phyloP scores from a whole-genome alignment of 345 rosid genomes.

The Euphorbia pulcherrima region DNA sequence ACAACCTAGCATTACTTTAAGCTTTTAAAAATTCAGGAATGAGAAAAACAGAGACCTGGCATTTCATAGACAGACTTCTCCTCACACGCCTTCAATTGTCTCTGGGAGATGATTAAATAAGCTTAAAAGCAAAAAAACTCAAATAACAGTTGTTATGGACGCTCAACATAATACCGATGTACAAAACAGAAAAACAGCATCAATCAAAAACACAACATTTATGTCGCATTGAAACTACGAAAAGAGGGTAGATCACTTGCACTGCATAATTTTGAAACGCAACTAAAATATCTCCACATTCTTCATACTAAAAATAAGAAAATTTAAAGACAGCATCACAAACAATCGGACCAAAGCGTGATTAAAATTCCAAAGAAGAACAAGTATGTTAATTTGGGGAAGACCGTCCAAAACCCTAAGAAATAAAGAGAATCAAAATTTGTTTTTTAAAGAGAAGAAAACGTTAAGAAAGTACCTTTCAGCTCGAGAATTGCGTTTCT shows the following conservation, averaged over 20 bases:
- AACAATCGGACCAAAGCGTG: background rate
- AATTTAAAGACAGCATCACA: background rate
- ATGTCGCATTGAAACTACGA: background rate
- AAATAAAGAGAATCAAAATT: background rate
- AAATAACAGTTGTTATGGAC: background rate
- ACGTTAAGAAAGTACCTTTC: slow-evolving; percentile 49
- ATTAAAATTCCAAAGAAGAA: background rate
- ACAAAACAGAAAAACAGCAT: background rate
- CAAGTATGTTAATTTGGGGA: background rate
- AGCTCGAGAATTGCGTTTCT: slow-evolving; percentile 90
- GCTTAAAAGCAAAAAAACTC: background rate
- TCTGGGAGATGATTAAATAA: background rate
- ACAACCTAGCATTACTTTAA: no score
- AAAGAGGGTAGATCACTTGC: background rate
- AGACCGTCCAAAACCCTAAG: background rate
- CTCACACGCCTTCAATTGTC: background rate
- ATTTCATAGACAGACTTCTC: background rate
- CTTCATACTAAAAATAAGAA: background rate
- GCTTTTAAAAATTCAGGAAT: background rate
- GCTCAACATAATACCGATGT: background rate
- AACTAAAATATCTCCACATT: background rate
- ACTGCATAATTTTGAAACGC: background rate
- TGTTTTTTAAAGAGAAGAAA: background rate
- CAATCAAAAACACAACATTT: background rate
- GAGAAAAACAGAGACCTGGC: background rate